These are phyloP conservation scores for Cymbidium sinense DNA, from an alignment of 106 monocot genomes.

Conservation along the genomic window DNA sequence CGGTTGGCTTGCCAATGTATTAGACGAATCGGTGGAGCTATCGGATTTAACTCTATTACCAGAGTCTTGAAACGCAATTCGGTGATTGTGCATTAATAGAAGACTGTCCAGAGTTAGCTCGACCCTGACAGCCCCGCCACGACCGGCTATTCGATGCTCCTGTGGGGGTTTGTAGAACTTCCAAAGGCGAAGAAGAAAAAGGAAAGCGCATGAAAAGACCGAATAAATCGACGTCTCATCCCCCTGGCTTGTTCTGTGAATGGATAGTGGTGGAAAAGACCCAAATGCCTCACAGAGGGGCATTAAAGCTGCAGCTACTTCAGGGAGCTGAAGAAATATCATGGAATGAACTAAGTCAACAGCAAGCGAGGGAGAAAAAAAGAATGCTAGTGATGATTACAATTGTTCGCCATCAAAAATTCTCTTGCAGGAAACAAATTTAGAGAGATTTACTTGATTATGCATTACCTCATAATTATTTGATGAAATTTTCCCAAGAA, in stretches of 20 bases:
- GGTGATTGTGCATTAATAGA: slow-evolving; percentile 59
- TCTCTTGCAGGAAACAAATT: too few species aligned
- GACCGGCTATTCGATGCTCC: slow-evolving; percentile 45
- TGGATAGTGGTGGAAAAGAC: slow-evolving; percentile 48
- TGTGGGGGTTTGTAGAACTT: slow-evolving; percentile 88
- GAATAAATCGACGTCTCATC: slow-evolving; percentile 64
- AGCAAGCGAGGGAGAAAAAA: not conserved
- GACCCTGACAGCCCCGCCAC: slow-evolving; percentile 40
- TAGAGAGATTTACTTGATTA: too few species aligned
- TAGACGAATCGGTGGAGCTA: slow-evolving; percentile 8
- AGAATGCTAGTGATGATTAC: not conserved
- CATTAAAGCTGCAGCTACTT: slow-evolving; percentile 80
- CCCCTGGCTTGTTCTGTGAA: slow-evolving; percentile 26
- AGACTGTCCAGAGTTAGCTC: slow-evolving; percentile 83
- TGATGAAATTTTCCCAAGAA: too few species aligned
- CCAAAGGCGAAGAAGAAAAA: slow-evolving; percentile 87
- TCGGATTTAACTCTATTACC: slow-evolving; percentile 9
- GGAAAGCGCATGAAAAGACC: slow-evolving; percentile 90
- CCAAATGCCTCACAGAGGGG: slow-evolving; percentile 93
- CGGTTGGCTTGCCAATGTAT: slow-evolving; percentile 21
- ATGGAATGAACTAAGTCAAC: not conserved
- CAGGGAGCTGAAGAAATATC: slow-evolving; percentile 54
- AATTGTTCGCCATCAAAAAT: not conserved
- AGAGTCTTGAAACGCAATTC: slow-evolving; percentile 27
- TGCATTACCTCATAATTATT: too few species aligned